A percentile compares a stretch with the other conserved stretches of the same genome.
Evolutionary conservation across 371 early-diverging fungal genomes (phyloP).

Genomic region (Sporodiniella umbellata): DNA sequence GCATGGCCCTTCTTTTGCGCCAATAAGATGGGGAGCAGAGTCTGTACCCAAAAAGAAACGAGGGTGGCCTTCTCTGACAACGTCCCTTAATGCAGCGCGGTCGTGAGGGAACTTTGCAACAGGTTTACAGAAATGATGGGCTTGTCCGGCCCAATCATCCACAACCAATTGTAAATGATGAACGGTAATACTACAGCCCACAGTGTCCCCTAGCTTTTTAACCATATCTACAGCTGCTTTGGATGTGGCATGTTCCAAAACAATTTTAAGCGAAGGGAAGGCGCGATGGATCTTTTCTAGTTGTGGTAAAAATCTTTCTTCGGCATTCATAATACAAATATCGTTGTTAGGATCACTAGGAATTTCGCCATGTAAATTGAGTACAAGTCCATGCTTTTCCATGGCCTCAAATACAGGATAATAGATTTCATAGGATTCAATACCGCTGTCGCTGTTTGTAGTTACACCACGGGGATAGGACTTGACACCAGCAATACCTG

Average conservation of each 20-base stretch:
- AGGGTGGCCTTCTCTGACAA: conserved; percentile 81
- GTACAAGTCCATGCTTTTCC: conserved; percentile 90
- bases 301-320: conserved; percentile 86
- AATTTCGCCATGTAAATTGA: conserved; percentile 96
- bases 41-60: conserved; percentile 97
- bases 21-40: conserved; percentile 93
- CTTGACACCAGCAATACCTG: conserved; percentile 94
- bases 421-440: conserved; percentile 86
- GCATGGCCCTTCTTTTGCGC: conserved; percentile 80
- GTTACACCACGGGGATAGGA: conserved; percentile 98
- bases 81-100: conserved; percentile 84
- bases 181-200: conserved; percentile 93
- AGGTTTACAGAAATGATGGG: conserved; percentile 97
- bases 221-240: conserved; percentile 91
- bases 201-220: conserved; percentile 86
- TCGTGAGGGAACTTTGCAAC: conserved; percentile 96
- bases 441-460: conserved; percentile 94
- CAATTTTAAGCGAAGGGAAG: conserved; percentile 93
- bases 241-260: conserved; percentile 96
- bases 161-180: conserved; percentile 91
- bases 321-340: conserved; percentile 95
- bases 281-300: conserved; percentile 79
- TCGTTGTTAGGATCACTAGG: conserved; percentile 82
- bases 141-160: conserved; percentile 96
- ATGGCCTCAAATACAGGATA: conserved; percentile 93